Evolutionary conservation across 805 yeast species (phyloP).

Genomic region (Barnettozyma botsteinii): DNA sequence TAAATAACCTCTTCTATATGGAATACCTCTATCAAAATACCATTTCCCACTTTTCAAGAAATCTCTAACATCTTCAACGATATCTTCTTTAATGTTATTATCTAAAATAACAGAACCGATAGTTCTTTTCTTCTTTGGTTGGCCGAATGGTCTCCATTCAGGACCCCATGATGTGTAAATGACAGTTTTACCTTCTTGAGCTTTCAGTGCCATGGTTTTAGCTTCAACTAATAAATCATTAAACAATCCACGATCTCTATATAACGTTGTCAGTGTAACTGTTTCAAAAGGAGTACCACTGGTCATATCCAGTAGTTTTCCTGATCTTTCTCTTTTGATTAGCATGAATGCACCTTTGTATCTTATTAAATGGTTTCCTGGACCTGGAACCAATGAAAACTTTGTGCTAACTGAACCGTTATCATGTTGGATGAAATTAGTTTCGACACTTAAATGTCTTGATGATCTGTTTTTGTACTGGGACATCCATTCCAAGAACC

Average conservation of each 20-base stretch:
- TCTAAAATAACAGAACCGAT: constrained; percentile 85
- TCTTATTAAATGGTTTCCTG: constrained; percentile 84
- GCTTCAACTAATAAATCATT: constrained; percentile 76
- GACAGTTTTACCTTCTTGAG: constrained; percentile 91
- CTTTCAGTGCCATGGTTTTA: constrained; percentile 69
- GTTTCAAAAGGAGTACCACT: constrained; percentile 95
- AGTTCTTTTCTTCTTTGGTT: constrained; percentile 81
- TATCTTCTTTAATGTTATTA: constrained; percentile 57
- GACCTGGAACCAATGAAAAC: constrained; percentile 93
- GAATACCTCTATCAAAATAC: constrained; percentile 96
- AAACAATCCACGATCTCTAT: constrained; percentile 70
- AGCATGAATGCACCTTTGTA: constrained; percentile 86
- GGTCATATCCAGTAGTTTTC: constrained; percentile 79
- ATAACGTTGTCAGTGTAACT: constrained; percentile 85
- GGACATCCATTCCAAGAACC: constrained; percentile 98
- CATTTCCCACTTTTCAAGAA: constrained; percentile 77
- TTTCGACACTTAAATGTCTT: constrained; percentile 86
- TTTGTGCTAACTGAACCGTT: constrained; percentile 87
- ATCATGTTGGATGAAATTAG: constrained; percentile 80
- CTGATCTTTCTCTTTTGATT: constrained; percentile 86
- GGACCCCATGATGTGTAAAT: constrained; percentile 95
- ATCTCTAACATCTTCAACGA: constrained; percentile 70
- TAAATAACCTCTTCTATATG: constrained; percentile 90
- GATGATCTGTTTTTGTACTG: constrained; percentile 67
- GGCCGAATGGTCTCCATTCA: constrained; percentile 98